Evolutionary conservation across 371 early-diverging fungal genomes (phyloP).

Genomic region (Sporodiniella umbellata): DNA sequence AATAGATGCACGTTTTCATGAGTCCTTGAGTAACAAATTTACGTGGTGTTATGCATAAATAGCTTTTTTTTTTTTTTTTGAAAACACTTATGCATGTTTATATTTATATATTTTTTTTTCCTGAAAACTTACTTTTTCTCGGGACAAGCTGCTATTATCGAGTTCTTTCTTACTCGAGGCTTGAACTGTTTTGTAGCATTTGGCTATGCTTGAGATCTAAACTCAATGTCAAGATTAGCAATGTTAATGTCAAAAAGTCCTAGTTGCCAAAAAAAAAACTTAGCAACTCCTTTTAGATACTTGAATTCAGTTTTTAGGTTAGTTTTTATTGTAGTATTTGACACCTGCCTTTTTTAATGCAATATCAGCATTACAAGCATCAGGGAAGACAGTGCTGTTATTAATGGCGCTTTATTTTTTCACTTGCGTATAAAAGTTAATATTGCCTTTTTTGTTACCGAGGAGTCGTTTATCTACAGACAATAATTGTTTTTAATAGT

Average conservation of each 20-base stretch:
- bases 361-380: slow-evolving; percentile 56
- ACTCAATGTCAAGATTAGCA: slow-evolving; percentile 42
- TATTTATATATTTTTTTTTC: neutral
- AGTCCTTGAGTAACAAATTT: slow-evolving; percentile 42
- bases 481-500: neutral
- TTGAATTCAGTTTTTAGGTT: slow-evolving; percentile 45
- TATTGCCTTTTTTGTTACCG: neutral
- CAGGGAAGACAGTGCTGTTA: slow-evolving; percentile 53
- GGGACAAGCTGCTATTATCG: slow-evolving; percentile 40
- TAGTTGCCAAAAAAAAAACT: no score
- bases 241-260: slow-evolving; percentile 21
- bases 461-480: neutral
- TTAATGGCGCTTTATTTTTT: slow-evolving; percentile 49
- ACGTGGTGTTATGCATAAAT: neutral
- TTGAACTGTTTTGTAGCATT: slow-evolving; percentile 34
- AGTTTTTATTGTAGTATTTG: slow-evolving; percentile 46
- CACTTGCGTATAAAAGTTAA: neutral
- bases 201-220: slow-evolving; percentile 47
- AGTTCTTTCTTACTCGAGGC: slow-evolving; percentile 48
- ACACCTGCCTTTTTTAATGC: slow-evolving; percentile 51
- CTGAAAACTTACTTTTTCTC: slow-evolving; percentile 38
- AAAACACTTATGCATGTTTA: neutral
- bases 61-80: neutral
- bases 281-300: slow-evolving; percentile 47
- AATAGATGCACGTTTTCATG: slow-evolving; percentile 43